Evolutionary conservation across 23 red algal species (phyloP), one percentile per base, ranked within the genome.

Genomic region (Gracilariopsis chorda): DNA sequence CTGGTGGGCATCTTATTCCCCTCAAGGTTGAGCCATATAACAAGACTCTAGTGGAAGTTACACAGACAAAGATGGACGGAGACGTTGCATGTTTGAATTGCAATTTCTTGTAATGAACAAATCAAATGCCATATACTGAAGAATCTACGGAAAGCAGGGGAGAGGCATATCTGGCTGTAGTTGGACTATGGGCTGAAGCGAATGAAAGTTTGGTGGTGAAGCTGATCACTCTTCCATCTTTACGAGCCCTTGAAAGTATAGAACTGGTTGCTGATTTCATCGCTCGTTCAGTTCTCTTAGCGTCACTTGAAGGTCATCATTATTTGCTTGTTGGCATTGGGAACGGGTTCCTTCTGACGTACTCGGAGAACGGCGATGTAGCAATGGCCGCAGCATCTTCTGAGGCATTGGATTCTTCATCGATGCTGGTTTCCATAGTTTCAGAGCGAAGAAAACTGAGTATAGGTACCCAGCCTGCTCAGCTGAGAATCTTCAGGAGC

Each of bases 71-170:
- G 59, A 83, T 95, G 39, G 77, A 80, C 29, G 78, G 92, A 67
- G 97, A 99, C 46, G 77, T 94, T 42, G 79, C 93, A 14, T 99
- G 90, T 56, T 32, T 98, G 21, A 88, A 98, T 68, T 94, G 86
- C 40, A 92, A 92, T 51, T 77, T 64, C 45, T 78, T 90, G 24
- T 45, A 64, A 51, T 58, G 61, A 44, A 37, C 40, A 21, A 80
- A 56, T 2, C 45, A 78, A 57, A 86, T 82, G 70, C 77, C 39
- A 55, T 53, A 80, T 40, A 42, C 53, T 2, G 74, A 65, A 32
- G 77, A 91, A 47, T 39, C 55, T 7, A 33, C 45, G 3, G 20
- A 23, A 32, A 48, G 29, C n/a, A 17, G 60, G n/a, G 59, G 72
- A 44, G 69, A 76, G 78, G 80, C 94, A 23, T 77, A 51, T 67